These are phyloP conservation scores for Pachyrhizus erosus DNA, from an alignment of 306 rosid genomes.

Conservation along the genomic window DNA sequence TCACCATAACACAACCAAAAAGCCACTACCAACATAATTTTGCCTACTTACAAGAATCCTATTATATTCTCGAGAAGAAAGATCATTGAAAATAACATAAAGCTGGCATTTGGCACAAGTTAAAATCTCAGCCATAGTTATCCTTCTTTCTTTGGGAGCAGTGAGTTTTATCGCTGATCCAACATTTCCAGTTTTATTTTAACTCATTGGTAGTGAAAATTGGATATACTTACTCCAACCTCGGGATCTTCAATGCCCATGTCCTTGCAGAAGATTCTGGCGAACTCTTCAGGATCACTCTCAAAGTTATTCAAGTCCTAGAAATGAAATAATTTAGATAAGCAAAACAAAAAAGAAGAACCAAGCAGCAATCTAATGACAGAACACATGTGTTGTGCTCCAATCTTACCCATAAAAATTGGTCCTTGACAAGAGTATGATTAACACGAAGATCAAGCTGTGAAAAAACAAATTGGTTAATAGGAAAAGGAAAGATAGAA, in stretches of 20 bases:
- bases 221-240: slow-evolving; percentile 81
- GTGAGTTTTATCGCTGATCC: not conserved
- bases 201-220: not conserved
- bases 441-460: slow-evolving; percentile 97
- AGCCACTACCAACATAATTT: slow-evolving; percentile 1
- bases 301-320: slow-evolving; percentile 95
- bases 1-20: not conserved
- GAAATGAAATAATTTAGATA: slow-evolving; percentile 40
- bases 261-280: slow-evolving; percentile 82
- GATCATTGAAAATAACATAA: not conserved
- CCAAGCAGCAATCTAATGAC: slow-evolving; percentile 20
- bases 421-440: slow-evolving; percentile 88
- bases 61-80: slow-evolving; percentile 4
- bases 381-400: not conserved
- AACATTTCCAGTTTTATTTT: not conserved
- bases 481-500: not conserved
- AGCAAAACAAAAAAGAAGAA: slow-evolving; percentile 15
- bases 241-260: slow-evolving; percentile 90
- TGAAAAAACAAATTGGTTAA: slow-evolving; percentile 24
- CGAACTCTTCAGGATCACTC: slow-evolving; percentile 97
- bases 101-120: not conserved
- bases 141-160: not conserved
- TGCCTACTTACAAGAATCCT: slow-evolving; percentile 4
- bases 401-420: slow-evolving; percentile 88
- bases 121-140: slow-evolving; percentile 8